Percentiles rank a stretch among this genome's conserved stretches.
Conservation (phyloP, 495 filamentous ascomycete species). For the Talaromyces stipitatus region DNA sequence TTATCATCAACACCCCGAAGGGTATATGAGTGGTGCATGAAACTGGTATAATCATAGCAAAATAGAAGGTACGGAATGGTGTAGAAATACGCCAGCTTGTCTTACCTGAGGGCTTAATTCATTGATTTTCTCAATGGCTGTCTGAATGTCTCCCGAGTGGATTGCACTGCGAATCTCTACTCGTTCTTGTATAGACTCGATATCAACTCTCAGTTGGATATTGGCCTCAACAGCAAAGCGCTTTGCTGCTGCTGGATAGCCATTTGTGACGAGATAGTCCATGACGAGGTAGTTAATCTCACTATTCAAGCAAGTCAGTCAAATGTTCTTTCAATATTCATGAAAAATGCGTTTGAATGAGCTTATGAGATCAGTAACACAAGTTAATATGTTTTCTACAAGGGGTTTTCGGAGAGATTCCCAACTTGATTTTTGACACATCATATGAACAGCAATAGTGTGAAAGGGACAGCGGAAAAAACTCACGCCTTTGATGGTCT, state of each 20-base stretch:
- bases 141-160: conserved; percentile 73
- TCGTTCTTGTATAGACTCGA: conserved; percentile 65
- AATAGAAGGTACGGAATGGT: conserved; percentile 6
- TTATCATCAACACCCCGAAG: conserved; percentile 85
- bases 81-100: conserved; percentile 4
- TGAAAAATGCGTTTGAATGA: conserved; percentile 1
- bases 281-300: conserved; percentile 94
- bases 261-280: conserved; percentile 94
- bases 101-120: conserved; percentile 86
- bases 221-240: conserved; percentile 95
- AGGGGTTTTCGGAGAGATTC: conserved; percentile 95
- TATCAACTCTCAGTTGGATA: conserved; percentile 61
- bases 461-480: conserved; percentile 4
- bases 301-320: conserved; percentile 35
- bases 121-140: conserved; percentile 80
- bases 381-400: conserved; percentile 88
- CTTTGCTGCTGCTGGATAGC: conserved; percentile 85
- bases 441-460: conserved; percentile 47
- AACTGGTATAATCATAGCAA: conserved; percentile 91
- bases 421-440: conserved; percentile 88
- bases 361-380: conserved; percentile 49
- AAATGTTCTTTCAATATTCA: not conserved
- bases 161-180: conserved; percentile 76
- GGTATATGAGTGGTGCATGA: conserved; percentile 99
- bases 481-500: conserved; percentile 87